phyloP scores from a whole-genome alignment of 495 filamentous ascomycete species.

The Elaphomyces granulatus region DNA sequence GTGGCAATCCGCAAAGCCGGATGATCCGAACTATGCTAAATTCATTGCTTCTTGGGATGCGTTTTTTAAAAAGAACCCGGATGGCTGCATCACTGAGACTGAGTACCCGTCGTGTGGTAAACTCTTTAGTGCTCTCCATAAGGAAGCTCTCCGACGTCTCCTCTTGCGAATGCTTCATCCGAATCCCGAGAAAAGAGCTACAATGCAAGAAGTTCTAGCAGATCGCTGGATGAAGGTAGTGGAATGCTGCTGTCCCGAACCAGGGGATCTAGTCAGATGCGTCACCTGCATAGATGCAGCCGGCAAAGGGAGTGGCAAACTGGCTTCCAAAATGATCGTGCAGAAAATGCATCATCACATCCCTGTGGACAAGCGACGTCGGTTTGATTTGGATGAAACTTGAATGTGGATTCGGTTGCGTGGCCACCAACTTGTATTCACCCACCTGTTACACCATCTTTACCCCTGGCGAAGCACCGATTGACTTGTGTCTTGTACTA shows the following conservation, averaged over 20 bases:
- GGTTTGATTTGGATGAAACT: too few species aligned
- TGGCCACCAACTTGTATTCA: too few species aligned
- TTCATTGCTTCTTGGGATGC: conserved; percentile 49
- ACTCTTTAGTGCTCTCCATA: conserved; percentile 30
- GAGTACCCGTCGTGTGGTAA: conserved; percentile 39
- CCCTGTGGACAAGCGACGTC: neutral
- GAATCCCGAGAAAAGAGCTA: conserved; percentile 47
- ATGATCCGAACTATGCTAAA: conserved; percentile 37
- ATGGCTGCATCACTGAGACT: conserved; percentile 31
- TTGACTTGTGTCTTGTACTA: too few species aligned
- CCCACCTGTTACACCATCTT: too few species aligned
- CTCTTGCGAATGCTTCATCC: conserved; percentile 67
- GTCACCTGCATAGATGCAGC: conserved; percentile 1
- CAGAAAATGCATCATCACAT: conserved; percentile 2
- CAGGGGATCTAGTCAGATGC: neutral
- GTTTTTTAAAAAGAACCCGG: conserved; percentile 38
- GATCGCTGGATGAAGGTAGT: conserved; percentile 50
- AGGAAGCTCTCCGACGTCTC: conserved; percentile 42
- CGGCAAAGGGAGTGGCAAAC: conserved; percentile 4
- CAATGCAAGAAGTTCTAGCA: conserved; percentile 44
- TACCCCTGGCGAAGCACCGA: too few species aligned
- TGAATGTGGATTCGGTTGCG: too few species aligned
- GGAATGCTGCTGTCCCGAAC: conserved; percentile 47
- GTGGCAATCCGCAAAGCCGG: conserved; percentile 42
- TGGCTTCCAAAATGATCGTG: conserved; percentile 1